Base-by-base conservation (phyloP, 1,139 yeast genomes). In the Pichia sp. region DNA sequence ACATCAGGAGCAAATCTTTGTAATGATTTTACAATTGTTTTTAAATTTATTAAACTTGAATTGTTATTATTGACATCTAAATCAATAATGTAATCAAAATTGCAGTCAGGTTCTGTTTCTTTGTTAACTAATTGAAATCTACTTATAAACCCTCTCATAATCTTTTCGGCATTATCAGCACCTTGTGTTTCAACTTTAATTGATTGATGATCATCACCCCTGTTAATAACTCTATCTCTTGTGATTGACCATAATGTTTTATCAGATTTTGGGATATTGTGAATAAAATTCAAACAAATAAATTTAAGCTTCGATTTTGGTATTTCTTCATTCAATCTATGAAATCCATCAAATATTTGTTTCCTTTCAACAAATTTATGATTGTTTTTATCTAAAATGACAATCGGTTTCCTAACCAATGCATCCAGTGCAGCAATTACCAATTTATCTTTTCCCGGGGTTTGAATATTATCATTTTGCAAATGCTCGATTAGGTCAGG, bases 201-300 rank as follows among this genome's bases (percentile, higher is more conserved):
- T 0, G 95, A 80, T 66, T 90, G 97, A 65, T 95, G 99, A 60
- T 88, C 86, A 64, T 89, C 95, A 1, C 97, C 98, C 60, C 99
- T 75, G 1, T 64, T 64, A 7, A 74, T 52, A 0, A 93, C 84
- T 57, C 98, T 74, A 0, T 73, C 65, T 14, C 71, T 68, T 0
- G 97, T 87, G 0, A 84, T 57, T 3, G 71, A 59, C 79, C 81
- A 75, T 5, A 79, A 58, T 9, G 70, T 62, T 2, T 59, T 54
- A 42, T 68, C 70, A 4, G 29, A 41, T 29, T 52, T 58, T 5
- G 59, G 54, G n/a, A 49, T 72, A 19, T 64, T 55, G 2, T 78
- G 73, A n/a, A 83, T 67, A 63, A 88, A 93, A 60, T 90, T 85
- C 49, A 91, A 62, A 25, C 89, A 87, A 25, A 93, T 73, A 52